Percentiles rank a stretch among this genome's conserved stretches.
These are phyloP conservation scores for Leptographium procerum DNA, from an alignment of 2,329 filamentous ascomycete species.

Conservation along the genomic window DNA sequence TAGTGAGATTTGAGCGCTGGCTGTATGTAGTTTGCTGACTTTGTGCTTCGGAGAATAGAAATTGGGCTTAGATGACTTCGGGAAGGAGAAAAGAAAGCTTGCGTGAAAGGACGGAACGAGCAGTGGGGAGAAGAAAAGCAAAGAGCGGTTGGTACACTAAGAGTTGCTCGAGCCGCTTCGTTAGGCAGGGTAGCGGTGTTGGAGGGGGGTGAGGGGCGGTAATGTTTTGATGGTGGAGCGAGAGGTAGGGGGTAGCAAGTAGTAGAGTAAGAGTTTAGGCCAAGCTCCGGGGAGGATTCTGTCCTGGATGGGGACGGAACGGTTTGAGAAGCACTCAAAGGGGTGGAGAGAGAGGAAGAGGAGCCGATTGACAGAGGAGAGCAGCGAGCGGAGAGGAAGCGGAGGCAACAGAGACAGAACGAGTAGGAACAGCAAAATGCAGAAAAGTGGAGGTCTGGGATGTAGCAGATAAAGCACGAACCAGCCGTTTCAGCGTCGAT, in stretches of 20 bases:
- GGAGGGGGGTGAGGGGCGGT: slow-evolving; percentile 2
- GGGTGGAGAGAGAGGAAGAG: not conserved
- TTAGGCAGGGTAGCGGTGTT: slow-evolving; percentile 1
- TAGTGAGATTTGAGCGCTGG: not conserved
- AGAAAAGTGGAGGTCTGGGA: slow-evolving; percentile 2
- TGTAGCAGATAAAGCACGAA: slow-evolving; percentile 10
- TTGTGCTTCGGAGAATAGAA: not conserved
- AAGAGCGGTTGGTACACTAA: slow-evolving; percentile 1
- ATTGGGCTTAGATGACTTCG: not conserved
- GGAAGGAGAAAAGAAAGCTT: slow-evolving; percentile 6
- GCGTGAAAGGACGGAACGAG: slow-evolving; percentile 3
- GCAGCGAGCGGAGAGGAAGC: too few species aligned
- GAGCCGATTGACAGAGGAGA: not conserved
- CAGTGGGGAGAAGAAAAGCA: slow-evolving; percentile 6
- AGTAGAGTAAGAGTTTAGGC: not conserved
- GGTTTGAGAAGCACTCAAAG: slow-evolving; percentile 7
- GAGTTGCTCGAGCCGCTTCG: slow-evolving; percentile 3
- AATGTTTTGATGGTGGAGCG: slow-evolving; percentile 1
- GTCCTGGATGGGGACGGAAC: slow-evolving; percentile 6
- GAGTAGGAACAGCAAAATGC: not conserved
- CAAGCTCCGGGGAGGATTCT: not conserved
- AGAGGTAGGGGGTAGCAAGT: not conserved
- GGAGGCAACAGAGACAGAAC: not conserved
- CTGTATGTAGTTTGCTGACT: not conserved
- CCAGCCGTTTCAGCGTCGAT: slow-evolving; percentile 12